Evolutionary conservation across 2,329 filamentous ascomycete genomes (phyloP).

Genomic region (Pestalotiopsis sp.): DNA sequence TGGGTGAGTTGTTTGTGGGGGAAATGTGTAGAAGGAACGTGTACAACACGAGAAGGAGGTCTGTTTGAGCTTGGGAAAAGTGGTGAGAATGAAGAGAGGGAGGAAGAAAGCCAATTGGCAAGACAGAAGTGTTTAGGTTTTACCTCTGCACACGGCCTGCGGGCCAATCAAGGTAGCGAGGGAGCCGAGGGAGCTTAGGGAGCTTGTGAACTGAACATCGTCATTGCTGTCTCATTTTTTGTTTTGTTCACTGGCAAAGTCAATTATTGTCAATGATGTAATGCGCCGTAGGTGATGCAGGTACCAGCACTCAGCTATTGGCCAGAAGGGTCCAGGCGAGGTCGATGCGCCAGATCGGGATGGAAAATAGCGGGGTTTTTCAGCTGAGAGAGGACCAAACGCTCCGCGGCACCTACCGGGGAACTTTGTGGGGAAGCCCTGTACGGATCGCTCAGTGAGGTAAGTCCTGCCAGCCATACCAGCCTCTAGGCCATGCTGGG

Average conservation of each 20-base stretch:
- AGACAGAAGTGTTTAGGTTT: not conserved
- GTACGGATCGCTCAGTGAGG: not conserved
- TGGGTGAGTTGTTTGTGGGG: not conserved
- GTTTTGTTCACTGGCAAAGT: not conserved
- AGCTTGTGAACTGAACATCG: not conserved
- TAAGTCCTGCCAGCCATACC: not conserved
- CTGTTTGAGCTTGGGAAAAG: not conserved
- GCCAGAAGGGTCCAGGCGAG: not conserved
- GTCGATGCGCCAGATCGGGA: not conserved
- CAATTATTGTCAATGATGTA: not conserved
- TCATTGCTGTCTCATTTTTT: not conserved
- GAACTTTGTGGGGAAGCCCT: not conserved
- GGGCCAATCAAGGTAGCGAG: not conserved
- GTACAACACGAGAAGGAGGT: not conserved
- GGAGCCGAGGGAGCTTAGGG: not conserved
- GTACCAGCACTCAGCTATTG: not conserved
- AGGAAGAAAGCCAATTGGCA: not conserved
- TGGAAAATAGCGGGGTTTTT: not conserved
- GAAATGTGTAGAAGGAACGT: not conserved
- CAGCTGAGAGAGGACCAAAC: not conserved
- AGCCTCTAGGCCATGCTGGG: not conserved
- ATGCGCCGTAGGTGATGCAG: not conserved
- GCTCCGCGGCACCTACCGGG: not conserved
- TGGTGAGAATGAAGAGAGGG: not conserved
- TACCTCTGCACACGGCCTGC: not conserved